A percentile compares a stretch with the other conserved stretches of the same genome.
phyloP scores from a whole-genome alignment of 192 early-diverging fungal species.

The Borealophlyctis nickersoniae region DNA sequence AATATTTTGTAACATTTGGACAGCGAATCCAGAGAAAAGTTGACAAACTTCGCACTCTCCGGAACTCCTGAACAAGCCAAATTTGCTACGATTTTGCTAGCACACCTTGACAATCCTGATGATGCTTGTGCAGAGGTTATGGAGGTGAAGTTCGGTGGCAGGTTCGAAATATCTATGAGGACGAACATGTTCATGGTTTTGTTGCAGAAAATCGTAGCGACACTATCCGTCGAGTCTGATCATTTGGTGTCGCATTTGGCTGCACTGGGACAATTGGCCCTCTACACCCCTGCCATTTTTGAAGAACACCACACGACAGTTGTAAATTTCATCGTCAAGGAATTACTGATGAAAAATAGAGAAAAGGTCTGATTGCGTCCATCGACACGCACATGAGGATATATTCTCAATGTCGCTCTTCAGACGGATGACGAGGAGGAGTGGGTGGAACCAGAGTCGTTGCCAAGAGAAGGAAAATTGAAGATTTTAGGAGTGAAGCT shows the following conservation, averaged over 20 bases:
- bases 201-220: conserved; percentile 16
- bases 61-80: conserved; percentile 67
- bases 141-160: conserved; percentile 33
- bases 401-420: not conserved
- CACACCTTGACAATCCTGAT: conserved; percentile 51
- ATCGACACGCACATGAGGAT: not conserved
- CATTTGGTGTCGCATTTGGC: conserved; percentile 32
- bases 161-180: not conserved
- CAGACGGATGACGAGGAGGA: conserved; percentile 34
- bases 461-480: conserved; percentile 54
- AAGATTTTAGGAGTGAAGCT: conserved; percentile 63
- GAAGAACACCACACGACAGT: conserved; percentile 48
- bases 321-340: conserved; percentile 59
- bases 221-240: conserved; percentile 13
- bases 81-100: conserved; percentile 68
- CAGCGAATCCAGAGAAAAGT: conserved; percentile 32
- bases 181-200: not conserved
- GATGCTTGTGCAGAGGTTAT: conserved; percentile 48
- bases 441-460: conserved; percentile 61
- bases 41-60: conserved; percentile 45
- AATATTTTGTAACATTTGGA: conserved; percentile 14
- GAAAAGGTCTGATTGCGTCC: not conserved
- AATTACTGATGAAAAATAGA: conserved; percentile 37
- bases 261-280: conserved; percentile 61
- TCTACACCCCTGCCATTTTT: conserved; percentile 54